Percentiles rank a stretch among this genome's conserved stretches.
Evolutionary conservation across 257 asterid genomes (phyloP).

Genomic region (Misopates orontium): DNA sequence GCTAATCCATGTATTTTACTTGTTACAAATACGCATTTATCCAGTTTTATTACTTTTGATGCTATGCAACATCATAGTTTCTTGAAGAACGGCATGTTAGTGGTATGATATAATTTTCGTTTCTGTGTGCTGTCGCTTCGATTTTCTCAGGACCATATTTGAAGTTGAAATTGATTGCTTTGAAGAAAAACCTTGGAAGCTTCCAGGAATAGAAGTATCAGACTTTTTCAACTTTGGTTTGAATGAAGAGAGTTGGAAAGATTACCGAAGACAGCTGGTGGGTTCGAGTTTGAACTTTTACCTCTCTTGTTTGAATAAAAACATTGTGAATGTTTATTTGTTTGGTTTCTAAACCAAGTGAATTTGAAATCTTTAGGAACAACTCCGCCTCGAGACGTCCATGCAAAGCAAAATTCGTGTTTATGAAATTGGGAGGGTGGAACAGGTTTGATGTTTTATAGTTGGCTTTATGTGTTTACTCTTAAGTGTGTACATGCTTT

Average conservation of each 20-base stretch:
- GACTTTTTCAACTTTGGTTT: constrained; percentile 93
- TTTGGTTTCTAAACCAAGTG: constrained; percentile 26
- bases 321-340: constrained; percentile 11
- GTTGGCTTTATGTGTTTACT: constrained; percentile 15
- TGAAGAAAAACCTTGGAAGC: constrained; percentile 97
- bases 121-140: not conserved
- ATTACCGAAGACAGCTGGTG: constrained; percentile 95
- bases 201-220: constrained; percentile 70
- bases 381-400: constrained; percentile 83
- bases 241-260: constrained; percentile 95
- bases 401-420: constrained; percentile 97
- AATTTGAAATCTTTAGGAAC: constrained; percentile 64
- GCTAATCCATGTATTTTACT: not conserved
- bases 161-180: constrained; percentile 96
- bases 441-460: constrained; percentile 59
- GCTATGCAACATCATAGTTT: not conserved
- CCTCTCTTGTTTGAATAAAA: constrained; percentile 9
- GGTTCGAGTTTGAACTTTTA: constrained; percentile 25
- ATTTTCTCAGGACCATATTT: constrained; percentile 81
- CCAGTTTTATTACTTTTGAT: no score
- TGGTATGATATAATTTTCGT: not conserved
- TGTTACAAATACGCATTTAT: not conserved
- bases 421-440: constrained; percentile 89
- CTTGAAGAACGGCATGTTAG: not conserved
- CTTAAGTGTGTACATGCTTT: constrained; percentile 5